Conservation (phyloP, 23 red algal genomes). For the Rhodosorus marinus region DNA sequence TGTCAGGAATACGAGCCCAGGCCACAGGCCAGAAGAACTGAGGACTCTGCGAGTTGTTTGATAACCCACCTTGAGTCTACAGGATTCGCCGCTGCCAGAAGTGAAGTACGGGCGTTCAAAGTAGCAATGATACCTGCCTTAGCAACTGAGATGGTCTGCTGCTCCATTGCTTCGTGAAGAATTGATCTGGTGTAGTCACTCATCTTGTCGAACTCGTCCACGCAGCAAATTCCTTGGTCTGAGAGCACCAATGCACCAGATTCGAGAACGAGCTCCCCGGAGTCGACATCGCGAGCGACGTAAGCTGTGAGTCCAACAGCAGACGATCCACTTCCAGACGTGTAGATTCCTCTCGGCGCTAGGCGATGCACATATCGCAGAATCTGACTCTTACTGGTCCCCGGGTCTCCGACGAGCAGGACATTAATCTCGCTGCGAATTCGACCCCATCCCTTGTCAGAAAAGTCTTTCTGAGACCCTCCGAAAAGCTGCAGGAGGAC, state of each 20-base stretch:
- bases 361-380: conserved; percentile 80
- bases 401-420: conserved; percentile 89
- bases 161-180: conserved; percentile 98
- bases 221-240: conserved; percentile 84
- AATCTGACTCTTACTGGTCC: conserved; percentile 74
- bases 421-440: conserved; percentile 88
- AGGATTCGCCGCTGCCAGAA: conserved; percentile 94
- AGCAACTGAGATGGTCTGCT: conserved; percentile 96
- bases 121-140: conserved; percentile 97
- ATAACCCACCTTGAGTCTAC: too few relatives aligned
- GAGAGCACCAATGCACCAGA: conserved; percentile 88
- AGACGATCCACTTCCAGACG: conserved; percentile 86
- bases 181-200: conserved; percentile 81
- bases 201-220: conserved; percentile 99
- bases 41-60: too few relatives aligned
- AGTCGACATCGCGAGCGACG: conserved; percentile 77
- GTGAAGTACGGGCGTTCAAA: conserved; percentile 79
- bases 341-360: conserved; percentile 92
- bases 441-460: conserved; percentile 28
- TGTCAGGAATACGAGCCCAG: too few relatives aligned
- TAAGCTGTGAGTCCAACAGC: conserved; percentile 96
- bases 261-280: conserved; percentile 79
- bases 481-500: conserved; percentile 94
- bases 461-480: conserved; percentile 50
- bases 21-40: too few relatives aligned